phyloP scores from a whole-genome alignment of 352 stramenopile species.

The Globisporangium uncinulatum region DNA sequence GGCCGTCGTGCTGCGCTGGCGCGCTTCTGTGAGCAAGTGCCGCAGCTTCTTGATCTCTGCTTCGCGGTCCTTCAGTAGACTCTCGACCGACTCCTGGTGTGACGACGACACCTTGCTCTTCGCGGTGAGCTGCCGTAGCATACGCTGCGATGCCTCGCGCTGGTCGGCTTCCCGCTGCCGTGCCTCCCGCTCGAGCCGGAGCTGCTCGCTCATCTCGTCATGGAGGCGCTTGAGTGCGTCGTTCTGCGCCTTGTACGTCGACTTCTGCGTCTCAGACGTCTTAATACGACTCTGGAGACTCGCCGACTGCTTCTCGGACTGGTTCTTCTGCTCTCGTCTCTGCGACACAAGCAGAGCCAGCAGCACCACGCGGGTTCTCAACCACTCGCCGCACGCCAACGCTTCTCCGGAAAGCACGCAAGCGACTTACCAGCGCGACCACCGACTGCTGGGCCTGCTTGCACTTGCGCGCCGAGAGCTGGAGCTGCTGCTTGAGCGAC shows the following conservation, averaged over 20 bases:
- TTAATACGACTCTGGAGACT: conserved; percentile 78
- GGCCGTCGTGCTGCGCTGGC: conserved; percentile 59
- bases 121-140: conserved; percentile 56
- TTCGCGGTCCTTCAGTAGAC: conserved; percentile 67
- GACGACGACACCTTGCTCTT: conserved; percentile 62
- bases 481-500: conserved; percentile 91
- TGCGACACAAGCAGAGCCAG: conserved; percentile 27
- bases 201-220: conserved; percentile 57
- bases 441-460: conserved; percentile 88
- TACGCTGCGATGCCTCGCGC: conserved; percentile 56
- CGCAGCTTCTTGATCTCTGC: conserved; percentile 79
- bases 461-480: conserved; percentile 75
- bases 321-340: conserved; percentile 91
- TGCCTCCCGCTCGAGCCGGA: conserved; percentile 66
- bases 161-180: conserved; percentile 63
- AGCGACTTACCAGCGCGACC: conserved; percentile 83
- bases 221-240: conserved; percentile 63
- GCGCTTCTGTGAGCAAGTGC: conserved; percentile 61
- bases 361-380: conserved; percentile 18
- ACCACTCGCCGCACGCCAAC: conserved; percentile 6
- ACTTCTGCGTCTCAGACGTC: conserved; percentile 65
- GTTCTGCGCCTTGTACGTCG: conserved; percentile 52
- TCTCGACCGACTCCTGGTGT: conserved; percentile 63
- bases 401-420: conserved; percentile 8
- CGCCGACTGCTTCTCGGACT: conserved; percentile 86